Evolutionary conservation across 768 basidiomycete species (phyloP).

Genomic region (Calocybe cyanea): DNA sequence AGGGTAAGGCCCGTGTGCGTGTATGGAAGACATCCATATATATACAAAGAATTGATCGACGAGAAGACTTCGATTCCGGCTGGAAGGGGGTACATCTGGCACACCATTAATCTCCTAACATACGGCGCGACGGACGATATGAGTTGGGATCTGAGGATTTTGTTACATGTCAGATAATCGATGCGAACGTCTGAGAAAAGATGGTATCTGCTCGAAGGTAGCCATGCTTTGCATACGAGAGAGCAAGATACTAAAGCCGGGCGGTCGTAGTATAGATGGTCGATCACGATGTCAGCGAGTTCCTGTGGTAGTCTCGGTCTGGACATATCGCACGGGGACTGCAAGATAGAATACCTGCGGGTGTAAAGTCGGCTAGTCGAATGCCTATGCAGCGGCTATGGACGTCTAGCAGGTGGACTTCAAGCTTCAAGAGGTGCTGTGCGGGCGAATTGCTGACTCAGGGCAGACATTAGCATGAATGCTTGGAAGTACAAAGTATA

Average conservation of each 20-base stretch:
- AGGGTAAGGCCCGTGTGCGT: neutral
- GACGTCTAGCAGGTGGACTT: too few species aligned
- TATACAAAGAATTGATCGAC: slow-evolving; percentile 2
- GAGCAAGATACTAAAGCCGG: neutral
- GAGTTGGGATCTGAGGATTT: neutral
- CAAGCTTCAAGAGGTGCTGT: too few species aligned
- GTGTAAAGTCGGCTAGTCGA: too few species aligned
- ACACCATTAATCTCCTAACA: slow-evolving; percentile 4
- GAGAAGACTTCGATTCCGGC: slow-evolving; percentile 1
- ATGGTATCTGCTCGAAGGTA: neutral
- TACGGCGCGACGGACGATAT: neutral
- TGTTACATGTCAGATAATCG: neutral
- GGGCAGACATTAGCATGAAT: too few species aligned
- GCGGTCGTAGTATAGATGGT: slow-evolving; percentile 3
- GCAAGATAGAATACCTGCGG: too few species aligned
- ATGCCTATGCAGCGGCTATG: too few species aligned
- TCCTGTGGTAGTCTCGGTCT: neutral
- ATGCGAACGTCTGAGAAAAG: slow-evolving; percentile 3
- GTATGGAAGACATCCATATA: neutral
- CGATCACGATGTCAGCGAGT: slow-evolving; percentile 7
- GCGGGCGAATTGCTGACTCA: too few species aligned
- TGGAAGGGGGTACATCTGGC: slow-evolving; percentile 1
- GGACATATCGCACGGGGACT: neutral
- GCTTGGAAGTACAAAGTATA: too few species aligned
- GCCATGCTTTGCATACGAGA: slow-evolving; percentile 9